A percentile compares a stretch with the other conserved stretches of the same genome.
phyloP scores from a whole-genome alignment of 495 filamentous ascomycete genomes.

The Daldinia decipiens region DNA sequence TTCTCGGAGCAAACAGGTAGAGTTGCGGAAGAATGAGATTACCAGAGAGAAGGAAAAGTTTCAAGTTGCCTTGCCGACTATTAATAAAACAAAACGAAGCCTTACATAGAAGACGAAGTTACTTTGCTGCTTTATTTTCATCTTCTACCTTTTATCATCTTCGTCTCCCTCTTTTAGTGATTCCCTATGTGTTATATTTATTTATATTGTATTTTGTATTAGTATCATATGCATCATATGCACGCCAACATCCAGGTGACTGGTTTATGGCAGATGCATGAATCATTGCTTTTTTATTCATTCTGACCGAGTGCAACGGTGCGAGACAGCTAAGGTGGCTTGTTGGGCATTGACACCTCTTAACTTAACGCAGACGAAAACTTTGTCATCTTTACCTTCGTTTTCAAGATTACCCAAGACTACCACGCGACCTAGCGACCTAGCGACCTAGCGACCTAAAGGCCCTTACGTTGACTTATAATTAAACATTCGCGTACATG shows the following conservation, averaged over 20 bases:
- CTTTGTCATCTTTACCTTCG: constrained; percentile 20
- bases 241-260: constrained; percentile 20
- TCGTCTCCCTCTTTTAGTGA: constrained; percentile 12
- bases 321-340: constrained; percentile 21
- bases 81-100: constrained; percentile 28
- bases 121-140: neutral
- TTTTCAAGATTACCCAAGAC: constrained; percentile 1
- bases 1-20: constrained; percentile 8
- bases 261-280: constrained; percentile 24
- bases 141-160: constrained; percentile 1
- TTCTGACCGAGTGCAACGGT: constrained; percentile 19
- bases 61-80: constrained; percentile 23
- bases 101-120: constrained; percentile 1
- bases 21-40: constrained; percentile 34
- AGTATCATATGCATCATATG: constrained; percentile 1
- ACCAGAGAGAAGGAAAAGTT: constrained; percentile 10
- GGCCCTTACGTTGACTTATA: neutral
- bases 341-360: constrained; percentile 33
- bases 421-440: constrained; percentile 4
- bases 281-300: constrained; percentile 32
- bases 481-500: neutral
- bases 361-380: neutral
- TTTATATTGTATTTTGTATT: constrained; percentile 2
- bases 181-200: constrained; percentile 6
- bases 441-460: no score